Conservation (phyloP, 2,329 filamentous ascomycete genomes). For the Hypoxylon sp. region DNA sequence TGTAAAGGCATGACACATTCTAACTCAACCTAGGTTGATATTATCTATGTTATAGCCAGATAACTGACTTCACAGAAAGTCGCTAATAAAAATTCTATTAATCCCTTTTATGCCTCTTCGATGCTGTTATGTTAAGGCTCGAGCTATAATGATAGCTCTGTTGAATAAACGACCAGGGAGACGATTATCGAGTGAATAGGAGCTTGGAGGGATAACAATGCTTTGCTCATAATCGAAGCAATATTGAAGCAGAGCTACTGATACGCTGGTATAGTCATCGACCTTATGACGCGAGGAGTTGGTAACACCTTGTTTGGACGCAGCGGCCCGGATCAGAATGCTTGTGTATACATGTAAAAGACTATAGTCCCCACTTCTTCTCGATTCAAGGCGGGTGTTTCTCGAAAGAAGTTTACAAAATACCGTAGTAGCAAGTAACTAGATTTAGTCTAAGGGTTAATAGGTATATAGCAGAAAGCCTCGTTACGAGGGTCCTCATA, state of each 20-base stretch:
- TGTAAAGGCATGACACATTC: constrained; percentile 5
- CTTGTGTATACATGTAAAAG: neutral
- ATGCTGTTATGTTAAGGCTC: neutral
- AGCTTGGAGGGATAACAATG: neutral
- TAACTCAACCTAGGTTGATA: constrained; percentile 7
- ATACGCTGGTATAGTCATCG: neutral
- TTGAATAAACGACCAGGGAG: neutral
- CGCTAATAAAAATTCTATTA: neutral
- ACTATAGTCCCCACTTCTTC: neutral
- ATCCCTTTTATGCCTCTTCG: neutral
- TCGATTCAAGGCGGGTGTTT: neutral
- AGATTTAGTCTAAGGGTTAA: neutral
- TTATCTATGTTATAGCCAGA: neutral
- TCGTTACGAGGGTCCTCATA: neutral
- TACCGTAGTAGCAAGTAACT: neutral
- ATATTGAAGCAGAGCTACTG: neutral
- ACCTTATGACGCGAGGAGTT: neutral
- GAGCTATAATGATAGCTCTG: neutral
- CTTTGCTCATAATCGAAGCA: neutral
- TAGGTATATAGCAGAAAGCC: neutral
- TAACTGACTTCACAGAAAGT: neutral
- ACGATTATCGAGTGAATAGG: neutral
- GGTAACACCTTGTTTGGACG: neutral
- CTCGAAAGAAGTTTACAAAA: neutral
- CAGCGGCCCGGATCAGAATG: neutral